These are phyloP conservation scores for Clarireedia sp. DNA, from an alignment of 2,329 filamentous ascomycete species.

Conservation along the genomic window DNA sequence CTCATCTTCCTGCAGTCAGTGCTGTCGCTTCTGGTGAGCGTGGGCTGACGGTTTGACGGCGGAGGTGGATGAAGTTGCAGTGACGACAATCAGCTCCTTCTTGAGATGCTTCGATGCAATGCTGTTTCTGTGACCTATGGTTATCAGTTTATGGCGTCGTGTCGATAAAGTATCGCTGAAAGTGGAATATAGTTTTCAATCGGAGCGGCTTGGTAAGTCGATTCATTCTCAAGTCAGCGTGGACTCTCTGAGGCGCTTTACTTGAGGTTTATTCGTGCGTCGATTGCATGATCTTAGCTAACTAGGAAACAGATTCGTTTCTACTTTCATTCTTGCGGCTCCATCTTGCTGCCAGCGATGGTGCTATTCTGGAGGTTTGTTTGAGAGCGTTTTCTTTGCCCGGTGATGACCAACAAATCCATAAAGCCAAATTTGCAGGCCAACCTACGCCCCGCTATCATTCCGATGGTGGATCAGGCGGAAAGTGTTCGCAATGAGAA, in stretches of 20 bases:
- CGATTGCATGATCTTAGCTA: constrained; percentile 3
- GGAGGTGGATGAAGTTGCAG: constrained; percentile 12
- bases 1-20: background rate
- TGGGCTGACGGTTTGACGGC: background rate
- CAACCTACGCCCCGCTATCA: constrained; percentile 25
- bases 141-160: constrained; percentile 9
- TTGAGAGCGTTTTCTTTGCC: constrained; percentile 18
- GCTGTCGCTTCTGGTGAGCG: constrained; percentile 8
- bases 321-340: constrained; percentile 2
- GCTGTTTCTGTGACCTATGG: constrained; percentile 17
- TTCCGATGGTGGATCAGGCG: constrained; percentile 13
- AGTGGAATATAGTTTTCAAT: constrained; percentile 33
- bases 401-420: constrained; percentile 31
- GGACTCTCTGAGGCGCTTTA: background rate
- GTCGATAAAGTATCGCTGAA: constrained; percentile 18
- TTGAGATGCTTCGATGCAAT: constrained; percentile 21
- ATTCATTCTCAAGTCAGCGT: background rate
- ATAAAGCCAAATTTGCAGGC: constrained; percentile 34
- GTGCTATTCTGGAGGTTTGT: constrained; percentile 12
- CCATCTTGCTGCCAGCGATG: constrained; percentile 7
- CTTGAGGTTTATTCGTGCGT: background rate
- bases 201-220: constrained; percentile 28
- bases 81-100: constrained; percentile 28
- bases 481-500: constrained; percentile 32
- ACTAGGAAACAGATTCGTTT: constrained; percentile 13